phyloP scores from a whole-genome alignment of 176 grass and related monocot genomes.

The Ensete ventricosum region DNA sequence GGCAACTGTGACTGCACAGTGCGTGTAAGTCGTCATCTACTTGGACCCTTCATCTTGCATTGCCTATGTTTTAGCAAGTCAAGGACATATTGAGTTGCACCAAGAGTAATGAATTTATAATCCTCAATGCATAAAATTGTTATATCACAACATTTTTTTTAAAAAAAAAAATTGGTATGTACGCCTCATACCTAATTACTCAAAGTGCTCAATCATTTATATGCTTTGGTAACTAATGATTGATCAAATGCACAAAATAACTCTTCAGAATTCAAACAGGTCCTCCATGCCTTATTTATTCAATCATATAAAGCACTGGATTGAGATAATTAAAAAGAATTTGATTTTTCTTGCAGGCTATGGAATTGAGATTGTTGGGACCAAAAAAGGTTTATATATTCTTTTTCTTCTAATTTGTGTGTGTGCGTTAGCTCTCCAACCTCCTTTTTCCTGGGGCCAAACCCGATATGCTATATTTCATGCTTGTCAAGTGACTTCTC shows the following conservation, averaged over 20 bases:
- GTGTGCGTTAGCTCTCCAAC: too few relatives aligned
- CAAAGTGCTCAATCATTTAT: too few relatives aligned
- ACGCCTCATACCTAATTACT: too few relatives aligned
- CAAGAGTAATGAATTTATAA: too few relatives aligned
- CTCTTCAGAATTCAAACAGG: neutral
- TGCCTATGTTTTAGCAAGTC: neutral
- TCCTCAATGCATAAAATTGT: too few relatives aligned
- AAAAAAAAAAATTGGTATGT: too few relatives aligned
- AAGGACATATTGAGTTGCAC: too few relatives aligned
- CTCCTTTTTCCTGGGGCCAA: too few relatives aligned
- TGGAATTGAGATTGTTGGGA: neutral
- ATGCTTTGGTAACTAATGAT: too few relatives aligned
- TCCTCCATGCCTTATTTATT: neutral
- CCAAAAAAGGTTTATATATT: constrained; percentile 3
- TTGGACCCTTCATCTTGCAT: neutral
- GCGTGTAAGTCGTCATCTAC: constrained; percentile 32
- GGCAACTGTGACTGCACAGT: constrained; percentile 89
- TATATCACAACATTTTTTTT: too few relatives aligned
- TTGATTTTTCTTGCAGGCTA: neutral
- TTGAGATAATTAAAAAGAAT: neutral
- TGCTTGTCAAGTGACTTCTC: too few relatives aligned
- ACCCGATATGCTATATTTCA: too few relatives aligned
- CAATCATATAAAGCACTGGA: neutral
- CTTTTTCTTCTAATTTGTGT: neutral
- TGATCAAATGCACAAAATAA: neutral